Conservation (phyloP, 805 yeast genomes). For the Candida ovalis region DNA sequence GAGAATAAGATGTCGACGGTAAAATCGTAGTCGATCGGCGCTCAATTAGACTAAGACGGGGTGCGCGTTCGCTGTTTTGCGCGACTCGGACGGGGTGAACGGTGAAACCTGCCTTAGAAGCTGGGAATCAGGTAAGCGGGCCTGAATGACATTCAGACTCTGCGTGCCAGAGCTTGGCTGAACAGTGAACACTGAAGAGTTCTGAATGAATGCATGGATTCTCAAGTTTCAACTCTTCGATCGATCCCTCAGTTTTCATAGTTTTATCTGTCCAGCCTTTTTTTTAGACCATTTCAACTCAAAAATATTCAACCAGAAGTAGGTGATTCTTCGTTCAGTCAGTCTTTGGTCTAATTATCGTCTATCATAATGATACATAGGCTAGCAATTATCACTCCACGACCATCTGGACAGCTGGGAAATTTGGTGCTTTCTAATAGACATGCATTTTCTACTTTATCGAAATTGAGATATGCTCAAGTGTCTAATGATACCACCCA, state of each 20-base stretch:
- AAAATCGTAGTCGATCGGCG: not conserved
- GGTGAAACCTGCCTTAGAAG: not conserved
- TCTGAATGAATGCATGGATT: too few relatives aligned
- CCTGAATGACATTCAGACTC: too few relatives aligned
- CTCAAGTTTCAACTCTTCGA: too few relatives aligned
- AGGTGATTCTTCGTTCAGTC: too few relatives aligned
- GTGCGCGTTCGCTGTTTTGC: not conserved
- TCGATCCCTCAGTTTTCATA: too few relatives aligned
- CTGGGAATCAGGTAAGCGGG: too few relatives aligned
- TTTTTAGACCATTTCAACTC: too few relatives aligned
- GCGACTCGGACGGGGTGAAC: not conserved
- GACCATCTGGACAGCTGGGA: constrained; percentile 1
- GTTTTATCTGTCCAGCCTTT: not conserved
- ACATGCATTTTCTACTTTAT: not conserved
- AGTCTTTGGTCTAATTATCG: too few relatives aligned
- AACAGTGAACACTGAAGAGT: too few relatives aligned
- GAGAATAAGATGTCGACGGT: not conserved
- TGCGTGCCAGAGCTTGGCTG: too few relatives aligned
- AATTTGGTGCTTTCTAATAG: not conserved
- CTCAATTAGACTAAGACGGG: not conserved
- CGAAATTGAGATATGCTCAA: not conserved
- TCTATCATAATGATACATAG: not conserved
- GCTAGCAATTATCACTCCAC: not conserved
- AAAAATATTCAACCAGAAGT: too few relatives aligned
- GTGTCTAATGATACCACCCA: not conserved